Conservation (phyloP, 2,329 filamentous ascomycete species). For the Claviceps lovelessii region DNA sequence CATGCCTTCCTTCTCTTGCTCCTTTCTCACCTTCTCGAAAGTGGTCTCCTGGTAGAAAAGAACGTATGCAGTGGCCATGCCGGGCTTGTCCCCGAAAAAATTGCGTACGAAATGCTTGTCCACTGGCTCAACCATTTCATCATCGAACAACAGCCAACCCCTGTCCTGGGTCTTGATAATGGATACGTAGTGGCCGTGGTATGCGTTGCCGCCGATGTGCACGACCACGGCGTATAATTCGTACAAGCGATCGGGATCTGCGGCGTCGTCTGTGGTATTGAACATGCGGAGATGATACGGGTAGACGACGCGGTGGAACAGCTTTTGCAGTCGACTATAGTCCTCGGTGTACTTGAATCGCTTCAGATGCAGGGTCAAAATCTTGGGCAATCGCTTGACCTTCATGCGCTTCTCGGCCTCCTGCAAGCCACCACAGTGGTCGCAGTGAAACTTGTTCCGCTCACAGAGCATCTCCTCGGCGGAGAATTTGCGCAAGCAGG, state of each 20-base stretch:
- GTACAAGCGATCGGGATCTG: constrained; percentile 85
- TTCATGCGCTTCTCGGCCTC: constrained; percentile 99
- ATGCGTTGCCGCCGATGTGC: constrained; percentile 90
- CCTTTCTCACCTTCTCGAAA: constrained; percentile 51
- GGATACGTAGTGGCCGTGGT: constrained; percentile 94
- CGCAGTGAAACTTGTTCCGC: constrained; percentile 96
- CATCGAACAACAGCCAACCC: constrained; percentile 92
- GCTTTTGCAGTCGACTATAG: constrained; percentile 80
- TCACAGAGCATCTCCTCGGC: constrained; percentile 98
- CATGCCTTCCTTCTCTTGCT: constrained; percentile 68
- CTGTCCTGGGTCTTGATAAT: constrained; percentile 95
- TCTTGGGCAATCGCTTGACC: constrained; percentile 84
- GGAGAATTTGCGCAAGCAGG: constrained; percentile 88
- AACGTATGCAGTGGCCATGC: constrained; percentile 88
- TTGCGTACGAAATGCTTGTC: constrained; percentile 92
- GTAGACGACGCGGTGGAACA: constrained; percentile 94
- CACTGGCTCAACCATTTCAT: constrained; percentile 96
- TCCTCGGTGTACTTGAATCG: constrained; percentile 98
- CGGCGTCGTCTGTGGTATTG: constrained; percentile 91
- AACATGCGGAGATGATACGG: constrained; percentile 93
- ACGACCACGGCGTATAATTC: constrained; percentile 95
- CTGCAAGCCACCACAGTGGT: constrained; percentile 89
- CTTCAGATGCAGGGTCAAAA: constrained; percentile 85
- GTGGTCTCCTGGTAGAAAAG: constrained; percentile 93
- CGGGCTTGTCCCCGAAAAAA: constrained; percentile 89